Evolutionary conservation across 176 grass and related monocot species (phyloP).

Genomic region (Eremochloa ophiuroides): DNA sequence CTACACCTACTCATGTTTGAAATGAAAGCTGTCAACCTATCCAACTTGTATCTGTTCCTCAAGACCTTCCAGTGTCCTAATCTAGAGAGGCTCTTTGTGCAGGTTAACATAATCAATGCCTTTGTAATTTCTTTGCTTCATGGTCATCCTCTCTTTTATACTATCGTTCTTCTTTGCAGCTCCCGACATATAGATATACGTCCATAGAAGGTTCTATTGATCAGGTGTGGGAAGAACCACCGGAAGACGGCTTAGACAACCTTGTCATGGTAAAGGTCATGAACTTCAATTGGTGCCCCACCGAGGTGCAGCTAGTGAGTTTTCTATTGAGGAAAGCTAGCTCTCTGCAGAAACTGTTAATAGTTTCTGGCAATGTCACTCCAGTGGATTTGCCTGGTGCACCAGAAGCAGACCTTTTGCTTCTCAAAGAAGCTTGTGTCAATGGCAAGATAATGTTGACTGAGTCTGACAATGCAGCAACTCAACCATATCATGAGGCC

Average conservation of each 20-base stretch:
- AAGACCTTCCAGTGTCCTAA: too few relatives aligned
- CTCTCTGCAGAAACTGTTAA: too few relatives aligned
- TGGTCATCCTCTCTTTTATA: neutral
- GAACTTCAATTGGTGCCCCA: too few relatives aligned
- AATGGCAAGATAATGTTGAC: conserved; percentile 5
- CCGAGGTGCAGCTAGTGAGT: too few relatives aligned
- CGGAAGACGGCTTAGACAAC: too few relatives aligned
- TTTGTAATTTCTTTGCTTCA: neutral
- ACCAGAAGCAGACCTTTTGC: neutral
- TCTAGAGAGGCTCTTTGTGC: too few relatives aligned
- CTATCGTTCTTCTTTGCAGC: neutral
- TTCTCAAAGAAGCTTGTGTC: neutral
- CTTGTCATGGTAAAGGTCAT: too few relatives aligned
- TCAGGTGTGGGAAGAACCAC: neutral
- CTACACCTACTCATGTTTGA: conserved; percentile 52
- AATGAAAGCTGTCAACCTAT: conserved; percentile 35
- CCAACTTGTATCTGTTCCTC: too few relatives aligned
- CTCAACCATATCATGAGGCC: neutral
- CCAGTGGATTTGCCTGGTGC: neutral
- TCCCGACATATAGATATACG: neutral
- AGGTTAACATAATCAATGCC: too few relatives aligned
- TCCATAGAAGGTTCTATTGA: neutral
- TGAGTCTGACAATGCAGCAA: neutral
- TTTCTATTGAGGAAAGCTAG: too few relatives aligned
- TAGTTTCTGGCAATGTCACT: neutral